phyloP scores from a whole-genome alignment of 768 basidiomycete species.

The Boletus insuetus region DNA sequence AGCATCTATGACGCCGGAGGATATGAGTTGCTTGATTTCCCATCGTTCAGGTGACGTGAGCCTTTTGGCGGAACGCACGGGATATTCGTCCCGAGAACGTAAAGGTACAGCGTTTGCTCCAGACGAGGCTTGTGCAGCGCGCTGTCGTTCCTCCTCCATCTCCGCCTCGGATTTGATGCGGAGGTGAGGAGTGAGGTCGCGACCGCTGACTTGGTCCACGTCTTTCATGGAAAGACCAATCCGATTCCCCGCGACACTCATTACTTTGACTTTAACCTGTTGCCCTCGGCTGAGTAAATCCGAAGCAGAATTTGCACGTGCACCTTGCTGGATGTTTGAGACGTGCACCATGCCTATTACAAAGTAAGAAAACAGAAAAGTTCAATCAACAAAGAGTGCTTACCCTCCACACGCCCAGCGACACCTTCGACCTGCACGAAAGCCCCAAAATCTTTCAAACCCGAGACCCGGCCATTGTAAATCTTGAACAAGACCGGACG shows the following conservation, averaged over 20 bases:
- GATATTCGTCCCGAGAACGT: constrained; percentile 47
- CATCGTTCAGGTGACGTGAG: constrained; percentile 96
- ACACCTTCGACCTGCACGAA: constrained; percentile 91
- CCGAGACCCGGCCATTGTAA: constrained; percentile 81
- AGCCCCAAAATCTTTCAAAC: constrained; percentile 93
- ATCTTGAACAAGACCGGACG: constrained; percentile 91
- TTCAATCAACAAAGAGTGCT: constrained; percentile 20
- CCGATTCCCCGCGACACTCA: constrained; percentile 82
- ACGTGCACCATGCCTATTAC: constrained; percentile 92
- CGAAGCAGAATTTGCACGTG: constrained; percentile 80
- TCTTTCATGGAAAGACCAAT: constrained; percentile 96
- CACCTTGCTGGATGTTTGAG: constrained; percentile 83
- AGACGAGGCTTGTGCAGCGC: constrained; percentile 61
- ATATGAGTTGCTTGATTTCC: constrained; percentile 99
- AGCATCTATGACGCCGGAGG: constrained; percentile 88
- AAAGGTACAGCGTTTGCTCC: constrained; percentile 90
- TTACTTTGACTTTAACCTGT: constrained; percentile 91
- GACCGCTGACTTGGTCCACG: constrained; percentile 87
- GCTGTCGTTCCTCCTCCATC: constrained; percentile 74
- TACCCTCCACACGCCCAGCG: constrained; percentile 84
- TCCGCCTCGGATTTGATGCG: constrained; percentile 94
- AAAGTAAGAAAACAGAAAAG: constrained; percentile 2
- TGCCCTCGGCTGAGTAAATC: constrained; percentile 87
- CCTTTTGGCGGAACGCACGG: constrained; percentile 76
- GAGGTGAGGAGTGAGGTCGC: constrained; percentile 91